Conservation (phyloP, 1,139 yeast species). For the Saccharomyces uvarum region DNA sequence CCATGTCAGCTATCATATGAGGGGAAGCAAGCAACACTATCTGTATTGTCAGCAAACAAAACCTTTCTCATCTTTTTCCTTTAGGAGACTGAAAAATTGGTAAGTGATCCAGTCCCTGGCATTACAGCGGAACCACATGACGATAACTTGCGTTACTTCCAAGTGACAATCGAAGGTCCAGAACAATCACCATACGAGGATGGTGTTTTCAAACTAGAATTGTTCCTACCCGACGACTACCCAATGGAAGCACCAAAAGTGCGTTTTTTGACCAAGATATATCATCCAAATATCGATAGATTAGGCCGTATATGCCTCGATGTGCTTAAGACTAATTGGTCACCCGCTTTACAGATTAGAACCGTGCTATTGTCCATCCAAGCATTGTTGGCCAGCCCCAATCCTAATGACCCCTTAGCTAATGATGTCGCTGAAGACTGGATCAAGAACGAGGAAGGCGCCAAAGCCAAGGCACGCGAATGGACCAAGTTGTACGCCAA, state of each 20-base stretch:
- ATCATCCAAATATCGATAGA: slow-evolving; percentile 94
- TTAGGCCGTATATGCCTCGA: slow-evolving; percentile 93
- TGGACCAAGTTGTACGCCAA: slow-evolving; percentile 73
- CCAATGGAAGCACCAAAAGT: slow-evolving; percentile 85
- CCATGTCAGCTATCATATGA: neutral
- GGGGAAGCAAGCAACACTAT: neutral
- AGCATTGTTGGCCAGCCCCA: slow-evolving; percentile 90
- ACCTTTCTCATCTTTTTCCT: neutral
- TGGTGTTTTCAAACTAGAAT: slow-evolving; percentile 56
- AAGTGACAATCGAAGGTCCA: slow-evolving; percentile 87
- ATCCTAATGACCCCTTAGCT: slow-evolving; percentile 96
- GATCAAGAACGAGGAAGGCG: slow-evolving; percentile 77
- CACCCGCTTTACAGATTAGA: slow-evolving; percentile 95
- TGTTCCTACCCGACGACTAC: slow-evolving; percentile 49
- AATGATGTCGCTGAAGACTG: slow-evolving; percentile 96
- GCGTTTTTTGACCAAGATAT: slow-evolving; percentile 82
- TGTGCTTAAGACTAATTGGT: slow-evolving; percentile 88
- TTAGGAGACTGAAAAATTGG: slow-evolving; percentile 82
- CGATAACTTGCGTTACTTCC: slow-evolving; percentile 85
- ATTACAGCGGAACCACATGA: slow-evolving; percentile 89
- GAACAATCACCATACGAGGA: slow-evolving; percentile 48
- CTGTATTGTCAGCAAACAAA: neutral
- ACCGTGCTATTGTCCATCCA: slow-evolving; percentile 90
- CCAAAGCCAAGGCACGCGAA: slow-evolving; percentile 74
- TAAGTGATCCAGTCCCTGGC: slow-evolving; percentile 94